These are phyloP conservation scores for Colletotrichum camelliae DNA, from an alignment of 2,329 filamentous ascomycete species.

Conservation along the genomic window DNA sequence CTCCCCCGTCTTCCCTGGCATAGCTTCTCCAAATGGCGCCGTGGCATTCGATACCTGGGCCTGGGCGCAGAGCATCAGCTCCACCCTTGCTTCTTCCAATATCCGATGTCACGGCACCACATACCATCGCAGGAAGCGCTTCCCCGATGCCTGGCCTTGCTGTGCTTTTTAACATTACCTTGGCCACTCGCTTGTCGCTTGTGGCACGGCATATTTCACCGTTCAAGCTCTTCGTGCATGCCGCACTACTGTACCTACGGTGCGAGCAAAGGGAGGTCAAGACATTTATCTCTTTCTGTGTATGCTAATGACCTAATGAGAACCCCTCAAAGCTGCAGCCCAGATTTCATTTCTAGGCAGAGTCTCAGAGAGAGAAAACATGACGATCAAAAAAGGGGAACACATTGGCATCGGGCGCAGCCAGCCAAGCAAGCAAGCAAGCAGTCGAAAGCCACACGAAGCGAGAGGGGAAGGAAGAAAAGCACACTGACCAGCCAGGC, in stretches of 20 bases:
- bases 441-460: background rate
- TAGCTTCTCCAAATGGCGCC: background rate
- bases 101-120: conserved; percentile 15
- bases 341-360: background rate
- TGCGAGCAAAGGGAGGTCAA: background rate
- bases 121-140: conserved; percentile 15
- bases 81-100: conserved; percentile 15
- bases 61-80: background rate
- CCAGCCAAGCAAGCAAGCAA: background rate
- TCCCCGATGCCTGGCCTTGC: background rate
- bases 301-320: background rate
- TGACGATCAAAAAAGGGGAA: background rate
- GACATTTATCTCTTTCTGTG: background rate
- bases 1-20: background rate
- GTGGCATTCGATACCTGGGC: background rate
- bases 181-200: background rate
- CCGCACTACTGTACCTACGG: background rate
- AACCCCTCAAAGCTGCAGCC: background rate
- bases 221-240: conserved; percentile 9
- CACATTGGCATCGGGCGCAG: background rate
- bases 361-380: background rate
- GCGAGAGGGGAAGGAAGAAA: background rate
- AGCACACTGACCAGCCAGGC: background rate
- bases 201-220: background rate
- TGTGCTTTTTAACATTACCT: background rate